A percentile compares a stretch with the other conserved stretches of the same genome.
Evolutionary conservation across 2,329 filamentous ascomycete species (phyloP).

Genomic region (Fusarium verticillioides): DNA sequence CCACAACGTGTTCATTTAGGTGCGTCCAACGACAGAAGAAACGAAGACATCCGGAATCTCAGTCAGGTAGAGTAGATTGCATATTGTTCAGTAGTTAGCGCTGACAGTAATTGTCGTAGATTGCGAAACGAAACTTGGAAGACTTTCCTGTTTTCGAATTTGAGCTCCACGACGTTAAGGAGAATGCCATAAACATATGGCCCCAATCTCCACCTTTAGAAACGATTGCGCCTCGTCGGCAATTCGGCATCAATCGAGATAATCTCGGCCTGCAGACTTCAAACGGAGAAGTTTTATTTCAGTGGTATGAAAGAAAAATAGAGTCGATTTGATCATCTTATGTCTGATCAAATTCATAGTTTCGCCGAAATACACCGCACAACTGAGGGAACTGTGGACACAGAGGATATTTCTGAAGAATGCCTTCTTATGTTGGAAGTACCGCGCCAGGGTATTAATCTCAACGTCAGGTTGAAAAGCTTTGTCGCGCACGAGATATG

Average conservation of each 20-base stretch:
- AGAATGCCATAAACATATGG: background rate
- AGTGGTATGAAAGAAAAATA: background rate
- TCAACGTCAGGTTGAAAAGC: rapidly evolving
- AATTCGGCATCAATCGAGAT: rapidly evolving
- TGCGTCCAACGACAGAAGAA: rapidly evolving
- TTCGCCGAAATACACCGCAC: rapidly evolving
- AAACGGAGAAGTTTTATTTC: rapidly evolving
- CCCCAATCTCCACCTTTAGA: rapidly evolving
- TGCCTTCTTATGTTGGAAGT: background rate
- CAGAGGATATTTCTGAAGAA: rapidly evolving
- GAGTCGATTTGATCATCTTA: background rate
- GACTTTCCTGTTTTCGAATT: background rate
- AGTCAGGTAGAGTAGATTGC: background rate
- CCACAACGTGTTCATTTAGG: rapidly evolving
- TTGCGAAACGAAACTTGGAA: background rate
- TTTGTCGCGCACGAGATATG: rapidly evolving
- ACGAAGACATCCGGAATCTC: rapidly evolving
- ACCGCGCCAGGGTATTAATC: rapidly evolving
- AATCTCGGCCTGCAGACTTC: rapidly evolving
- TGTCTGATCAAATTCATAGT: background rate
- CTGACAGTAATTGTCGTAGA: too few species aligned
- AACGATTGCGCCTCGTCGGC: rapidly evolving
- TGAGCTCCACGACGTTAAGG: rapidly evolving
- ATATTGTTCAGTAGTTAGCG: too few species aligned
- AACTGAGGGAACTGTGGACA: background rate